phyloP scores from a whole-genome alignment of 768 basidiomycete species.

The Lyophyllum decastes region DNA sequence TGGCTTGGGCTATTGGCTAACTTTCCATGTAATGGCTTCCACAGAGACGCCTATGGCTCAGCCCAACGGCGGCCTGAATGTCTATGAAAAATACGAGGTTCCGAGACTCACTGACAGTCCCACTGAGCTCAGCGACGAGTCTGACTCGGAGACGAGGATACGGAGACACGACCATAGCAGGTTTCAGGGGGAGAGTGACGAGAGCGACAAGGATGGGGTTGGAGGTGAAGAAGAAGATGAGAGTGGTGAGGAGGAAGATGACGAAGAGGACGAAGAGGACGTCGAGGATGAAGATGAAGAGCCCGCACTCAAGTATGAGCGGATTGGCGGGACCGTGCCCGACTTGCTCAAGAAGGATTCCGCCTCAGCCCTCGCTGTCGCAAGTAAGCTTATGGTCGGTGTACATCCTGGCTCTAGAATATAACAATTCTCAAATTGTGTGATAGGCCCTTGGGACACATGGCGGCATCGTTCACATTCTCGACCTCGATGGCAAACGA shows the following conservation, averaged over 20 bases:
- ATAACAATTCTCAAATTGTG: constrained; percentile 12
- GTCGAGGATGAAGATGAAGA: constrained; percentile 86
- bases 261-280: constrained; percentile 52
- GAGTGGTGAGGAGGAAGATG: constrained; percentile 37
- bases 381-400: constrained; percentile 69
- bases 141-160: not conserved
- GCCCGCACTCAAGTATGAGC: constrained; percentile 89
- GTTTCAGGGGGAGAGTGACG: constrained; percentile 18
- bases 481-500: constrained; percentile 76
- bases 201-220: constrained; percentile 25
- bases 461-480: constrained; percentile 86
- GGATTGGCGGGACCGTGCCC: constrained; percentile 68
- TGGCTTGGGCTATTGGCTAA: not conserved
- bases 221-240: constrained; percentile 22
- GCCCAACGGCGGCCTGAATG: not conserved
- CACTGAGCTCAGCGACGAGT: not conserved
- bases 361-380: constrained; percentile 79
- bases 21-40: constrained; percentile 17
- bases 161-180: not conserved
- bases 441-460: constrained; percentile 89
- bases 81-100: constrained; percentile 7
- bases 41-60: not conserved
- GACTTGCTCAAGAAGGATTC: constrained; percentile 89
- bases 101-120: constrained; percentile 2
- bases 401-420: not conserved